Percentiles rank a stretch among this genome's conserved stretches.
Conservation (phyloP, 371 early-diverging fungal genomes). For the Funneliformis caledonium region DNA sequence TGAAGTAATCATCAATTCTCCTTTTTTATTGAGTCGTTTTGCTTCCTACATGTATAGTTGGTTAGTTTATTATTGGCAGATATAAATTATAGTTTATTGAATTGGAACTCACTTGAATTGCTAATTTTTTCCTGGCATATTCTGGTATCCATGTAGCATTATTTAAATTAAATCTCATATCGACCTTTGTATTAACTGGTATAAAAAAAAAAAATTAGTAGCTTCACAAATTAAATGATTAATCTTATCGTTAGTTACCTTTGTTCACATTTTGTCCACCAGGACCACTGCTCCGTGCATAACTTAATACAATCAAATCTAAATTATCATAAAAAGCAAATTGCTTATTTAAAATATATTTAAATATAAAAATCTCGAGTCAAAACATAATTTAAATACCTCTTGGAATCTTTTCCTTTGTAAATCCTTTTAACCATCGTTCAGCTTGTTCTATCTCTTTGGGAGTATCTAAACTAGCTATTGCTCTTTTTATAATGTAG, state of each 20-base stretch:
- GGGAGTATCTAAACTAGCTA: constrained; percentile 33
- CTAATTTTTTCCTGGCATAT: constrained; percentile 62
- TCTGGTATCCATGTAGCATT: constrained; percentile 81
- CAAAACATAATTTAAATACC: background rate
- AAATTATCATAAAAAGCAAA: background rate
- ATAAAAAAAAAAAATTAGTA: background rate
- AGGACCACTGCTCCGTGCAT: constrained; percentile 75
- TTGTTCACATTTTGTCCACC: constrained; percentile 96
- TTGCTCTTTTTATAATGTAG: background rate
- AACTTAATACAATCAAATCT: constrained; percentile 49
- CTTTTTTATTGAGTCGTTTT: constrained; percentile 67
- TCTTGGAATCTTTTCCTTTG: constrained; percentile 31
- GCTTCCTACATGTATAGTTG: constrained; percentile 50
- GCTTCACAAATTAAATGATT: background rate
- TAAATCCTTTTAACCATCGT: constrained; percentile 26
- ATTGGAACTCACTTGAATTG: background rate
- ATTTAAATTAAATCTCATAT: constrained; percentile 69
- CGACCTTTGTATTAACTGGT: constrained; percentile 85
- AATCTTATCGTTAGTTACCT: constrained; percentile 48
- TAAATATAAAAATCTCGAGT: background rate
- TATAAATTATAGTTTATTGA: background rate
- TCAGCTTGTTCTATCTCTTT: constrained; percentile 28
- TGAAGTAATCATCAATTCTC: constrained; percentile 76
- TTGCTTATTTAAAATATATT: background rate
- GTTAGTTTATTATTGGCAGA: background rate